Percentiles rank a stretch among this genome's conserved stretches.
phyloP scores from a whole-genome alignment of 2,329 filamentous ascomycete species.

The Dactylellina leptospora region DNA sequence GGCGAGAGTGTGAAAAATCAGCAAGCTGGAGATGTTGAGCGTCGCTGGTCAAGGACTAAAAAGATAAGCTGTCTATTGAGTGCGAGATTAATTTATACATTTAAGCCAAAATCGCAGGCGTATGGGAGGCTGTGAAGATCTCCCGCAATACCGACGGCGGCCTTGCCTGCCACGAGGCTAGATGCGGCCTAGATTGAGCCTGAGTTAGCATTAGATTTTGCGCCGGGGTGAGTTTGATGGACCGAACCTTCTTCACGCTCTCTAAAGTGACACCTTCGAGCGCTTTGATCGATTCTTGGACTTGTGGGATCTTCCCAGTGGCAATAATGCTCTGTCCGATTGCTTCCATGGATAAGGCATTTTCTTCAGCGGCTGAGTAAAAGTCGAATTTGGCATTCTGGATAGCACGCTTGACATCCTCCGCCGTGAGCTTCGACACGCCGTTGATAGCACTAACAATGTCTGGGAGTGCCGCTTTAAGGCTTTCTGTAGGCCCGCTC shows the following conservation, averaged over 20 bases:
- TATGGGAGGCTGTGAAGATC: slow-evolving; percentile 91
- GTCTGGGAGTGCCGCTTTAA: slow-evolving; percentile 77
- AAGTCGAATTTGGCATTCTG: slow-evolving; percentile 93
- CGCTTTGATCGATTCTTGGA: slow-evolving; percentile 78
- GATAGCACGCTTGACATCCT: slow-evolving; percentile 90
- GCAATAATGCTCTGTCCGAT: slow-evolving; percentile 86
- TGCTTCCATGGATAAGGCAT: slow-evolving; percentile 78
- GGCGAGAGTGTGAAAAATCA: slow-evolving; percentile 14
- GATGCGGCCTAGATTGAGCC: slow-evolving; percentile 75
- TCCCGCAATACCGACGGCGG: slow-evolving; percentile 86
- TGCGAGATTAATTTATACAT: slow-evolving; percentile 71
- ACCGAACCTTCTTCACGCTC: slow-evolving; percentile 82
- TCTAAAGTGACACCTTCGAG: slow-evolving; percentile 84
- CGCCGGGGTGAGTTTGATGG: not conserved
- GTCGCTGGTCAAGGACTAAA: slow-evolving; percentile 17
- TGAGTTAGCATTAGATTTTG: not conserved
- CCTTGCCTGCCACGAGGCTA: slow-evolving; percentile 85
- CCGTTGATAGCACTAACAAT: slow-evolving; percentile 83
- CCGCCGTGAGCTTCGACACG: slow-evolving; percentile 78
- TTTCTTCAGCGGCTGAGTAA: slow-evolving; percentile 80
- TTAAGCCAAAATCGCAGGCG: slow-evolving; percentile 91
- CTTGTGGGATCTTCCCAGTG: slow-evolving; percentile 82
- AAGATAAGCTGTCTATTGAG: slow-evolving; percentile 31
- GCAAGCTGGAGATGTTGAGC: slow-evolving; percentile 2
- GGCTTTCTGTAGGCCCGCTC: slow-evolving; percentile 75